Conservation (phyloP, 768 basidiomycete species). For the Vararia minispora region DNA sequence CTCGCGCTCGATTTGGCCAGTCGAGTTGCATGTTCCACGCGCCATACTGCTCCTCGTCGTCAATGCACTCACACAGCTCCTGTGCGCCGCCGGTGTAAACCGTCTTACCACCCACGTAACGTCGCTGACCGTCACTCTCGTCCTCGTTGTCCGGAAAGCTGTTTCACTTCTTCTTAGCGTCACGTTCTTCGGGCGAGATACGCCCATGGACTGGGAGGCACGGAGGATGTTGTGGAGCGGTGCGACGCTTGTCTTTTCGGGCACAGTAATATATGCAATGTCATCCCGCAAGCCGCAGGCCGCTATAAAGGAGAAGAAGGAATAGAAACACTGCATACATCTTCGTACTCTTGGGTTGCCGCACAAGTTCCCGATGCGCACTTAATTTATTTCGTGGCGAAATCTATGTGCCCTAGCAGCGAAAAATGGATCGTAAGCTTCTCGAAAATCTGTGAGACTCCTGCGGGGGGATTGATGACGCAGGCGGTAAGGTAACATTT, state of each 20-base stretch:
- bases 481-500: too few relatives aligned
- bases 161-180: constrained; percentile 67
- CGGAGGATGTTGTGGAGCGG: constrained; percentile 54
- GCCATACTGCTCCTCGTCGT: constrained; percentile 53
- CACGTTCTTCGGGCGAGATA: constrained; percentile 25
- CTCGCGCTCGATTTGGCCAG: constrained; percentile 6
- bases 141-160: constrained; percentile 75
- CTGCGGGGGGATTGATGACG: too few relatives aligned
- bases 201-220: constrained; percentile 21
- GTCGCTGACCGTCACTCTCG: constrained; percentile 66
- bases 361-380: too few relatives aligned
- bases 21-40: constrained; percentile 38
- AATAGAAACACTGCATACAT: too few relatives aligned
- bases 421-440: too few relatives aligned
- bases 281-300: too few relatives aligned
- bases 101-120: constrained; percentile 69
- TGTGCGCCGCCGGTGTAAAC: constrained; percentile 84
- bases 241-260: constrained; percentile 54
- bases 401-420: too few relatives aligned
- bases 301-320: too few relatives aligned
- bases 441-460: too few relatives aligned
- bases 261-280: constrained; percentile 59
- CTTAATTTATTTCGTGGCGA: too few relatives aligned
- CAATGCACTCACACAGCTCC: constrained; percentile 74
- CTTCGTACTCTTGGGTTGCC: too few relatives aligned